Conservation (phyloP, 2,329 filamentous ascomycete genomes). For the Botrytis deweyae region DNA sequence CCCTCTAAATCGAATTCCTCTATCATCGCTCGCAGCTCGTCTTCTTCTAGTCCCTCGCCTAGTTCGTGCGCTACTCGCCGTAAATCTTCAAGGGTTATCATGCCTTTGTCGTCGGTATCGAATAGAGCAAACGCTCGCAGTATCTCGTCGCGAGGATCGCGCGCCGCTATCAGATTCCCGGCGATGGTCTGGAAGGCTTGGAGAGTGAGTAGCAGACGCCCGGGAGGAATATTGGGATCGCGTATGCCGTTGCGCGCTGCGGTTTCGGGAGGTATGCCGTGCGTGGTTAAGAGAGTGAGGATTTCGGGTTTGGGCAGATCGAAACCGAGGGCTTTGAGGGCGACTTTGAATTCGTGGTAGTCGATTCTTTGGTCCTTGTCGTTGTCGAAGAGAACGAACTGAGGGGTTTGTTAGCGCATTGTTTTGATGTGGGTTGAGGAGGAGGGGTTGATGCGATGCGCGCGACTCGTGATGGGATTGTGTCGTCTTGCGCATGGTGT, state of each 20-base stretch:
- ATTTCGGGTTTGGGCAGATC: conserved; percentile 85
- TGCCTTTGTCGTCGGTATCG: conserved; percentile 87
- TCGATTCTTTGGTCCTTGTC: conserved; percentile 93
- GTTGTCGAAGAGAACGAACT: conserved; percentile 95
- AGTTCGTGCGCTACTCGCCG: conserved; percentile 84
- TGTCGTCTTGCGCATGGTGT: not conserved
- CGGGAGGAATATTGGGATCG: conserved; percentile 53
- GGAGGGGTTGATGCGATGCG: not conserved
- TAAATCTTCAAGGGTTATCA: conserved; percentile 86
- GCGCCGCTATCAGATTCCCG: conserved; percentile 73
- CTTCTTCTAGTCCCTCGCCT: conserved; percentile 88
- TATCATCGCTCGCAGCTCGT: conserved; percentile 93
- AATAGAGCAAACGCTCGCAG: conserved; percentile 89
- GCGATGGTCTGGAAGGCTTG: conserved; percentile 73
- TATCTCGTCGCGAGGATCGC: conserved; percentile 90
- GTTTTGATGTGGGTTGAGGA: conserved; percentile 13
- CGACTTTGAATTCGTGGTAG: conserved; percentile 97
- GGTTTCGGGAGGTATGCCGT: conserved; percentile 60
- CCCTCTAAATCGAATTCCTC: conserved; percentile 96
- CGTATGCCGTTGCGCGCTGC: conserved; percentile 49
- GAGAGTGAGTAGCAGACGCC: conserved; percentile 65
- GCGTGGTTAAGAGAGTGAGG: conserved; percentile 73
- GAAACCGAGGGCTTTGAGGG: conserved; percentile 92
- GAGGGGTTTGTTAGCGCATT: conserved; percentile 16
- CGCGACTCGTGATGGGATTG: not conserved